phyloP scores from a whole-genome alignment of 371 early-diverging fungal genomes.

The Choanephora cucurbitarum region DNA sequence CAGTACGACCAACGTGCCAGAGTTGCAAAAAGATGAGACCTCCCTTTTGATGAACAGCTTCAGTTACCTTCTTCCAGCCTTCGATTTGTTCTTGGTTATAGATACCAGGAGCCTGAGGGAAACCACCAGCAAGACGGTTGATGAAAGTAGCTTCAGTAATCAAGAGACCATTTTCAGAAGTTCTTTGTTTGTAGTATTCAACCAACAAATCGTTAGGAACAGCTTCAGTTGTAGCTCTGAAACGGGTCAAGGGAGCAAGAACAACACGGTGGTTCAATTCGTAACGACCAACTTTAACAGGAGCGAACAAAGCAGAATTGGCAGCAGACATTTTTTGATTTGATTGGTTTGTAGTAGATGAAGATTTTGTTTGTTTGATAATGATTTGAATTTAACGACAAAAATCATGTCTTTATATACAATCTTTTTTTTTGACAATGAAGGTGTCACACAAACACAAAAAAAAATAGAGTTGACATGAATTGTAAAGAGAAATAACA shows the following conservation, averaged over 20 bases:
- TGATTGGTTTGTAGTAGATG: too few species aligned
- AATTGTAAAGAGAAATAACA: too few species aligned
- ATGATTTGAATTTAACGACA: too few species aligned
- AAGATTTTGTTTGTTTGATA: too few species aligned
- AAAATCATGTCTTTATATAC: too few species aligned
- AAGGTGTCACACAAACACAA: too few species aligned
- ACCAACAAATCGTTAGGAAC: slow-evolving; percentile 44
- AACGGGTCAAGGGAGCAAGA: slow-evolving; percentile 56
- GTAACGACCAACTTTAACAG: slow-evolving; percentile 14
- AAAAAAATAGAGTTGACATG: too few species aligned
- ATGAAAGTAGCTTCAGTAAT: slow-evolving; percentile 58
- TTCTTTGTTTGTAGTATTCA: slow-evolving; percentile 61
- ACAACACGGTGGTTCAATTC: slow-evolving; percentile 54
- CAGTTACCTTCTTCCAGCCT: too few species aligned
- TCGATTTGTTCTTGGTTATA: too few species aligned
- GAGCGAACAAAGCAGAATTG: slow-evolving; percentile 7
- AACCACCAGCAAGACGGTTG: slow-evolving; percentile 33
- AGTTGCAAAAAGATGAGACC: slow-evolving; percentile 58
- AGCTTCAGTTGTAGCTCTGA: slow-evolving; percentile 26
- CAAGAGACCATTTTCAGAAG: slow-evolving; percentile 53
- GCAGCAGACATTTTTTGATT: too few species aligned
- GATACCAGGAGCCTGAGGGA: too few species aligned
- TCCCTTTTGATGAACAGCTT: slow-evolving; percentile 26
- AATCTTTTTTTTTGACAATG: too few species aligned
- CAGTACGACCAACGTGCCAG: slow-evolving; percentile 39